These are phyloP conservation scores for Angophora floribunda DNA, from an alignment of 345 rosid genomes.

Conservation along the genomic window DNA sequence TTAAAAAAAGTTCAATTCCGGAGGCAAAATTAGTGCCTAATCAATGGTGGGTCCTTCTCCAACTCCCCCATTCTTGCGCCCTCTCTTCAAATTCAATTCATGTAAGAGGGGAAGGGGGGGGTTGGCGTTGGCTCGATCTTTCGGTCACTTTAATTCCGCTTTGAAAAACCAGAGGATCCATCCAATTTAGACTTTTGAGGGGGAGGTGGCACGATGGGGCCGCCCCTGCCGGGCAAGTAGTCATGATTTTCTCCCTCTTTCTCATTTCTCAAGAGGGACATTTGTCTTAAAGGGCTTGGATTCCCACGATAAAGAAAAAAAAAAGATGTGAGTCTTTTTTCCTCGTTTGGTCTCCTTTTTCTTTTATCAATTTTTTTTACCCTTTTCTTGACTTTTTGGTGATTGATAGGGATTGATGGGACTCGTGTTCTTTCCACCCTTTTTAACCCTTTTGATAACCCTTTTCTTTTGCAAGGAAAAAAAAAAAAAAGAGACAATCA, in stretches of 20 bases:
- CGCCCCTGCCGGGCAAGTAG: neutral
- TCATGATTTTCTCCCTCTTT: neutral
- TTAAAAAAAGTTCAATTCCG: neutral
- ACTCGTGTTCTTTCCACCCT: neutral
- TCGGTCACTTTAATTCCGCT: neutral
- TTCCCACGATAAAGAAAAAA: neutral
- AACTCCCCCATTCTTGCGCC: neutral
- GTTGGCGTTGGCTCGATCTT: neutral
- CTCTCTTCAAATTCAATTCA: neutral
- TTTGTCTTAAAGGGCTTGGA: neutral
- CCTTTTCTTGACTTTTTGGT: neutral
- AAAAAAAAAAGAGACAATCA: neutral
- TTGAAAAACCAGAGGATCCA: conserved; percentile 4
- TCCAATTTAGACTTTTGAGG: conserved; percentile 20
- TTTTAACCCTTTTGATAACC: neutral
- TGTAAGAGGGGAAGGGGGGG: neutral
- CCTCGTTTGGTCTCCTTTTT: neutral
- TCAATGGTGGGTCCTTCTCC: conserved; percentile 1
- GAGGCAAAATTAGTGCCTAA: conserved; percentile 3
- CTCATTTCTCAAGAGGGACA: neutral
- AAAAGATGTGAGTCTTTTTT: neutral
- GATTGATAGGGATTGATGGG: neutral
- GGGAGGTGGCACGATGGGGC: neutral
- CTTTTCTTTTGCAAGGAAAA: neutral
- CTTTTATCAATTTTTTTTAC: neutral